A percentile compares a stretch with the other conserved stretches of the same genome.
These are phyloP conservation scores for Sarcomyxa edulis DNA, from an alignment of 768 basidiomycete genomes.

Conservation along the genomic window DNA sequence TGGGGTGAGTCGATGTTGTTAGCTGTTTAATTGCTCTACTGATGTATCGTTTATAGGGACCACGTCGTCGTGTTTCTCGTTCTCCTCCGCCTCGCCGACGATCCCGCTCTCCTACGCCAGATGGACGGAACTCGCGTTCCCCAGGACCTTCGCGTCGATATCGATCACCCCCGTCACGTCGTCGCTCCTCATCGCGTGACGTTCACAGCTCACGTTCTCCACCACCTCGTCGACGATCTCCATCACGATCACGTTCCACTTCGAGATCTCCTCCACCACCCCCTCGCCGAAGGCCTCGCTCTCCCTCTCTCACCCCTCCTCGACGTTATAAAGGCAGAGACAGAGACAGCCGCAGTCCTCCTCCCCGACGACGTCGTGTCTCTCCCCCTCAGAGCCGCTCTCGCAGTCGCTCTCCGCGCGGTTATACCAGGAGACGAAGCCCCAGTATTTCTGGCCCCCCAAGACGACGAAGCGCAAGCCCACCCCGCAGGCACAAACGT, in stretches of 20 bases:
- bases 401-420: constrained; percentile 35
- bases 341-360: constrained; percentile 53
- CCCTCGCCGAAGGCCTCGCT: constrained; percentile 32
- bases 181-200: constrained; percentile 33
- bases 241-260: constrained; percentile 41
- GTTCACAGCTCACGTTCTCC: constrained; percentile 34
- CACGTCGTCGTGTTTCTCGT: constrained; percentile 41
- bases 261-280: constrained; percentile 38
- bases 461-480: constrained; percentile 42
- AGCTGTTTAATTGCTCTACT: constrained; percentile 1
- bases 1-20: constrained; percentile 16
- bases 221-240: constrained; percentile 27
- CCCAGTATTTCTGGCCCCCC: constrained; percentile 31
- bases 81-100: constrained; percentile 48
- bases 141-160: constrained; percentile 32
- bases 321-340: constrained; percentile 32
- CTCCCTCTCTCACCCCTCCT: constrained; percentile 47
- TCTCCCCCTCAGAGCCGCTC: constrained; percentile 27
- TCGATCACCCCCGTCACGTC: constrained; percentile 35
- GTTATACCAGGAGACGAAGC: no score
- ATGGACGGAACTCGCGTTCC: constrained; percentile 28
- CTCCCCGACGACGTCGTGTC: constrained; percentile 37
- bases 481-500: constrained; percentile 27
- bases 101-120: constrained; percentile 30
- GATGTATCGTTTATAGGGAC: constrained; percentile 26